Conservation (phyloP, 2,329 filamentous ascomycete genomes). For the Cercospora sp. region DNA sequence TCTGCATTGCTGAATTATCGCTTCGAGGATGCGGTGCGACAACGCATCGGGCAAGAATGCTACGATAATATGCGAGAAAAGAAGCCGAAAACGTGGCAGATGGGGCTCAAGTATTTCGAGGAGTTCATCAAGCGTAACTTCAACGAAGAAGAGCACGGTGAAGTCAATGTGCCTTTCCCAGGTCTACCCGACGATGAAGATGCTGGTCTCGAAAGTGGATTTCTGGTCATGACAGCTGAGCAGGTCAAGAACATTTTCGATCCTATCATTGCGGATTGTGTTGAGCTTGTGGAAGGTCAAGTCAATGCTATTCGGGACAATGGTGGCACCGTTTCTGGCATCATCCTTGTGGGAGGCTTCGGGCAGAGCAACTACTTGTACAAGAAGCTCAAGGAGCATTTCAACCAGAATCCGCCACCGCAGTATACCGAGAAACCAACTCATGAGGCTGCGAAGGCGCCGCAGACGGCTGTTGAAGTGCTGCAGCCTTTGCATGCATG, state of each 20-base stretch:
- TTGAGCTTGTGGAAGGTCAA: slow-evolving; percentile 53
- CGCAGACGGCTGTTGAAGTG: slow-evolving; percentile 67
- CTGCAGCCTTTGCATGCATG: slow-evolving; percentile 82
- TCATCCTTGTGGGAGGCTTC: slow-evolving; percentile 79
- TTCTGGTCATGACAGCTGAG: slow-evolving; percentile 71
- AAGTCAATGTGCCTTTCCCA: slow-evolving; percentile 77
- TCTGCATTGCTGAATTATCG: slow-evolving; percentile 78
- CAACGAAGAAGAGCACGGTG: slow-evolving; percentile 64
- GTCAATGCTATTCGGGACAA: slow-evolving; percentile 44
- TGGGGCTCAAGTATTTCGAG: slow-evolving; percentile 70
- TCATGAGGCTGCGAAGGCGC: slow-evolving; percentile 51
- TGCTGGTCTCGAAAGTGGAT: slow-evolving; percentile 72
- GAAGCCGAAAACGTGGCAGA: slow-evolving; percentile 74
- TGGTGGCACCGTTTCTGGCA: slow-evolving; percentile 56
- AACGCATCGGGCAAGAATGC: slow-evolving; percentile 61
- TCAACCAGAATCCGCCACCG: slow-evolving; percentile 55
- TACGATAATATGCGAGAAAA: slow-evolving; percentile 76
- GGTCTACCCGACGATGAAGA: slow-evolving; percentile 75
- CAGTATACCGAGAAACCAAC: slow-evolving; percentile 70
- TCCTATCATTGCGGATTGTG: slow-evolving; percentile 70
- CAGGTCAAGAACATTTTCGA: slow-evolving; percentile 64
- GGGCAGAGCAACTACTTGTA: slow-evolving; percentile 73
- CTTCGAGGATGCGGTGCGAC: slow-evolving; percentile 74
- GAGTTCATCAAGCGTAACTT: slow-evolving; percentile 85
- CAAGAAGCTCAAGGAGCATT: slow-evolving; percentile 68